Evolutionary conservation across 2,329 filamentous ascomycete genomes (phyloP).

Genomic region (Epichloe typhina): DNA sequence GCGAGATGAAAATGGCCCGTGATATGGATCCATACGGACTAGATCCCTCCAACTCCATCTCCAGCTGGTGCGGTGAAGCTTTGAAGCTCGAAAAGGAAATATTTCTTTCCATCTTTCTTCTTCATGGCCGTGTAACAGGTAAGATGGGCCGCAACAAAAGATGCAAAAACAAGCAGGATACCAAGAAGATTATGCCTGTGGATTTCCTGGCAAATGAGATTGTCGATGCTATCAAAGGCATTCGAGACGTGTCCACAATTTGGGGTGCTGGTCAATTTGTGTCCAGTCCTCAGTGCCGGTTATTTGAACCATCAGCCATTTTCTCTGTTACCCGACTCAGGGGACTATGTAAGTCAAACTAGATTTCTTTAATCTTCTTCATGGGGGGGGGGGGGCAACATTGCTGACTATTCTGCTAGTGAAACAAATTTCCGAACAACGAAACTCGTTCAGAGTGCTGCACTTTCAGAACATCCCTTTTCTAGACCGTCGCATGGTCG

Average conservation of each 20-base stretch:
- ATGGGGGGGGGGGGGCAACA: background rate
- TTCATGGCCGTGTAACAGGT: slow-evolving; percentile 2
- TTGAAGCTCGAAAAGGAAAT: slow-evolving; percentile 7
- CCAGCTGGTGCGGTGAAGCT: slow-evolving; percentile 8
- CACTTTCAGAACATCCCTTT: slow-evolving; percentile 18
- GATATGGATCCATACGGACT: slow-evolving; percentile 6
- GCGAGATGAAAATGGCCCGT: slow-evolving; percentile 7
- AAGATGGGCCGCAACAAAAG: background rate
- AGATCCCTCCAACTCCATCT: background rate
- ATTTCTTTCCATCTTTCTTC: slow-evolving; percentile 5
- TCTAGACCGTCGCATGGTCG: slow-evolving; percentile 21
- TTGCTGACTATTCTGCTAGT: slow-evolving; percentile 11
- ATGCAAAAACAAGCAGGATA: background rate
- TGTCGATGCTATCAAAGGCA: background rate
- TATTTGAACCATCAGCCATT: slow-evolving; percentile 8
- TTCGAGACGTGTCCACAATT: slow-evolving; percentile 5
- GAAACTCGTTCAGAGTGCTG: slow-evolving; percentile 12
- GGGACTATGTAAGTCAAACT: slow-evolving; percentile 13
- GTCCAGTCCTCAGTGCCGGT: background rate
- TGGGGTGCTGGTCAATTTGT: slow-evolving; percentile 10
- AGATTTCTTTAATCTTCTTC: background rate
- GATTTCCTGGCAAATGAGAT: slow-evolving; percentile 3
- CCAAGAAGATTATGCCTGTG: background rate
- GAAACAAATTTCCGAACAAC: slow-evolving; percentile 9
- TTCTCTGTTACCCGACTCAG: slow-evolving; percentile 6